phyloP scores from a whole-genome alignment of 768 basidiomycete species.

The Tulasnella sp. region DNA sequence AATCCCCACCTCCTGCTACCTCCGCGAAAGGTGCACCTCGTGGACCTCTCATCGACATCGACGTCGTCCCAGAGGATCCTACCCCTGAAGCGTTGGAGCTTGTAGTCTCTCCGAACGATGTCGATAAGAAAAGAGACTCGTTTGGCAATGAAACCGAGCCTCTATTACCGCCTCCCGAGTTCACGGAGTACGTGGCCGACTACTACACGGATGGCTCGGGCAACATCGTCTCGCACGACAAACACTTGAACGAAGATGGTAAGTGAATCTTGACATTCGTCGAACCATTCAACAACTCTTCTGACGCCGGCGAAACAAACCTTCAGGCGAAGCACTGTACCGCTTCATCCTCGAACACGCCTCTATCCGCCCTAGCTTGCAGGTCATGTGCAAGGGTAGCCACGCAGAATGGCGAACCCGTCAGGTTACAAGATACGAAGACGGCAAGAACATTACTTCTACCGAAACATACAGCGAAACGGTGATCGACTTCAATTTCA shows the following conservation, averaged over 20 bases:
- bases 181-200: slow-evolving; percentile 52
- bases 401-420: slow-evolving; percentile 45
- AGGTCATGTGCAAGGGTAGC: slow-evolving; percentile 40
- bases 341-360: slow-evolving; percentile 58
- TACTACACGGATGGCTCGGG: slow-evolving; percentile 39
- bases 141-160: neutral
- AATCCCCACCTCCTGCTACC: neutral
- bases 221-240: slow-evolving; percentile 57
- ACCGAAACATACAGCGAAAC: slow-evolving; percentile 47
- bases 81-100: neutral
- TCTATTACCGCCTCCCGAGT: slow-evolving; percentile 41
- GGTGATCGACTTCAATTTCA: slow-evolving; percentile 59
- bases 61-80: neutral
- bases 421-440: slow-evolving; percentile 26
- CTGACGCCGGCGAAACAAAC: neutral
- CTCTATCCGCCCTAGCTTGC: slow-evolving; percentile 32
- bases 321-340: slow-evolving; percentile 55
- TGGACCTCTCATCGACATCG: neutral
- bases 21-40: neutral
- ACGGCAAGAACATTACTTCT: neutral
- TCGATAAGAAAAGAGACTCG: neutral
- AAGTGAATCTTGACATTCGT: slow-evolving; percentile 11
- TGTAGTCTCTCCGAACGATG: neutral
- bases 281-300: no score
- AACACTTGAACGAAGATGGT: slow-evolving; percentile 56